These are phyloP conservation scores for Phytophthora cajani DNA, from an alignment of 352 stramenopile species.

Conservation along the genomic window DNA sequence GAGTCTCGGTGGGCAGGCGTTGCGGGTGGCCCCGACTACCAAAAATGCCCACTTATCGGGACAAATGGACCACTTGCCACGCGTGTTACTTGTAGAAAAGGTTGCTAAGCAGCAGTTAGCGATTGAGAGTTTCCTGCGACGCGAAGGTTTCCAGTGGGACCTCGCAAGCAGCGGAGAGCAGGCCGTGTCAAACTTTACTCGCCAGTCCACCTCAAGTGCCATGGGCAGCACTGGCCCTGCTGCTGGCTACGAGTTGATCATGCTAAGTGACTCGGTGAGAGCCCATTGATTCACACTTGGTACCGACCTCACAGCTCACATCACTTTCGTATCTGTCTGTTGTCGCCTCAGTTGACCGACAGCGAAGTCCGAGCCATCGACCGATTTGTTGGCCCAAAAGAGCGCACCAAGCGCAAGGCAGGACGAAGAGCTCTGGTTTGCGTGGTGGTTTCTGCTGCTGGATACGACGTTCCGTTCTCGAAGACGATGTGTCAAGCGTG, in stretches of 20 bases:
- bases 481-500: constrained; percentile 60
- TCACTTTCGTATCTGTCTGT: not conserved
- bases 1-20: constrained; percentile 58
- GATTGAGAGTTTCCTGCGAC: constrained; percentile 64
- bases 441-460: constrained; percentile 51
- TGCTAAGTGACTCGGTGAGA: constrained; percentile 63
- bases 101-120: constrained; percentile 61
- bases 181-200: constrained; percentile 55
- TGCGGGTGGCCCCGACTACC: constrained; percentile 62
- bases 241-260: constrained; percentile 54
- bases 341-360: constrained; percentile 49
- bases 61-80: constrained; percentile 63
- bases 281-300: not conserved
- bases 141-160: constrained; percentile 76
- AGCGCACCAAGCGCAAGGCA: constrained; percentile 29
- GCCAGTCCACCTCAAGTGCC: constrained; percentile 22
- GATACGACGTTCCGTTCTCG: constrained; percentile 49
- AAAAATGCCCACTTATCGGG: constrained; percentile 67
- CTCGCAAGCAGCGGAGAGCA: constrained; percentile 67
- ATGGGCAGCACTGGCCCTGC: constrained; percentile 3
- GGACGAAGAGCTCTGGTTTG: constrained; percentile 46
- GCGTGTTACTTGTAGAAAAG: constrained; percentile 67
- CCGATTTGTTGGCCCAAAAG: constrained; percentile 52
- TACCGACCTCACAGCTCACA: constrained; percentile 1
- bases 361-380: constrained; percentile 58